Conservation (phyloP, 1,284 basidiomycete species). For the Cryptococcus depauperatus region DNA sequence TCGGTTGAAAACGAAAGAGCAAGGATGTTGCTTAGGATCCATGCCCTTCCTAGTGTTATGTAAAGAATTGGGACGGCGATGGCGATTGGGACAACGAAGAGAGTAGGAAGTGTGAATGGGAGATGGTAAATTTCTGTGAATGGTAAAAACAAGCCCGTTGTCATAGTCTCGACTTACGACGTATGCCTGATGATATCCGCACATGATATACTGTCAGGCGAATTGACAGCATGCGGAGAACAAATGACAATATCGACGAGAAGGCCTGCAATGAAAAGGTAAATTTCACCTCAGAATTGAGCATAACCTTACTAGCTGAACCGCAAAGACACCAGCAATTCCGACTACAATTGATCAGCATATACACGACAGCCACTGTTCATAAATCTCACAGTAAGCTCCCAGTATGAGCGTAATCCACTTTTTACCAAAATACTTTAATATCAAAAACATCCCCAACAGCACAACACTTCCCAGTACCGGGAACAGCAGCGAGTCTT, state of each 20-base stretch:
- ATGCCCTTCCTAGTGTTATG: slow-evolving; percentile 56
- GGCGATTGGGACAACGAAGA: slow-evolving; percentile 59
- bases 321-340: slow-evolving; percentile 37
- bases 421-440: slow-evolving; percentile 63
- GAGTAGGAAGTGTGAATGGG: slow-evolving; percentile 47
- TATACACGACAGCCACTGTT: neutral
- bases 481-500: slow-evolving; percentile 40
- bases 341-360: slow-evolving; percentile 20
- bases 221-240: slow-evolving; percentile 15
- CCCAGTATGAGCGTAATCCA: slow-evolving; percentile 57
- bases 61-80: slow-evolving; percentile 63
- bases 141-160: neutral
- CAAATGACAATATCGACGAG: slow-evolving; percentile 22
- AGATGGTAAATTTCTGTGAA: slow-evolving; percentile 38
- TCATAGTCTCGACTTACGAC: slow-evolving; percentile 25
- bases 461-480: slow-evolving; percentile 39
- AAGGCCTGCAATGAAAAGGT: slow-evolving; percentile 25
- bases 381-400: slow-evolving; percentile 59
- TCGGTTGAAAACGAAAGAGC: slow-evolving; percentile 77
- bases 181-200: slow-evolving; percentile 35
- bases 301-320: slow-evolving; percentile 30
- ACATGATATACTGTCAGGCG: slow-evolving; percentile 36
- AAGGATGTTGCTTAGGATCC: slow-evolving; percentile 69
- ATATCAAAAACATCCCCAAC: slow-evolving; percentile 30
- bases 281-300: neutral